Evolutionary conservation across 306 rosid genomes (phyloP), one percentile per base, ranked within the genome.

Genomic region (cucumber (Cucumis sativus)): DNA sequence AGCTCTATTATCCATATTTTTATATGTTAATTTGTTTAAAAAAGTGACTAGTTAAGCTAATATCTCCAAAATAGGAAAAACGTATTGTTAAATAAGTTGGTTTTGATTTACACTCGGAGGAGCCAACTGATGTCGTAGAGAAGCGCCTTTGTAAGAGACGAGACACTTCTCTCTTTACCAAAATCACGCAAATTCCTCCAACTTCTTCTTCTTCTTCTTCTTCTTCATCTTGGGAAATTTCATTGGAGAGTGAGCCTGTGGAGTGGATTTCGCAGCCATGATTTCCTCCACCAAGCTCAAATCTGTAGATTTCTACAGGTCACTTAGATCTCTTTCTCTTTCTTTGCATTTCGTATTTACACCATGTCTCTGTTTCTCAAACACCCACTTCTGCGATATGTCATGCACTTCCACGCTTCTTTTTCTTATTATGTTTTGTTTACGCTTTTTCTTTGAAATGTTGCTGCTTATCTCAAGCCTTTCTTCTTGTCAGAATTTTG

Each of bases 231-330:
- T 79, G 65, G 12, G 8, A 52, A 5, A 2, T 17, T 52, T 16
- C 20, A 52, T 71, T 47, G 55, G 41, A 65, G 62, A 23, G 33
- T 20, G 75, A 51, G 47, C 21, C 18, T 12, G 16, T 54, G 67
- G 74, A 65, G 71, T 41, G 52, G 21, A 18, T 35, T 28, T 37
- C 18, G 65, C 85, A 76, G 63, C 83, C 92, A 95, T 95, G 98
- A 17, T 92, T 88, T 88, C 97, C 43, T 13, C 92, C 39, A 82
- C 86, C 83, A 95, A 95, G 87, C 71, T 95, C 92, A 95, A 92
- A 81, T 88, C 98, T 67, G 97, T 95, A 47, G 98, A 95, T 85
- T 95, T 95, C 78, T 95, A 95, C 91, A 88, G 98, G 98, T 95
- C 58, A 21, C 82, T 83, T 10, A 20, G 63, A 62, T 62, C 68